phyloP scores from a whole-genome alignment of 2,329 filamentous ascomycete species.

The Trematosphaeria pertusa region DNA sequence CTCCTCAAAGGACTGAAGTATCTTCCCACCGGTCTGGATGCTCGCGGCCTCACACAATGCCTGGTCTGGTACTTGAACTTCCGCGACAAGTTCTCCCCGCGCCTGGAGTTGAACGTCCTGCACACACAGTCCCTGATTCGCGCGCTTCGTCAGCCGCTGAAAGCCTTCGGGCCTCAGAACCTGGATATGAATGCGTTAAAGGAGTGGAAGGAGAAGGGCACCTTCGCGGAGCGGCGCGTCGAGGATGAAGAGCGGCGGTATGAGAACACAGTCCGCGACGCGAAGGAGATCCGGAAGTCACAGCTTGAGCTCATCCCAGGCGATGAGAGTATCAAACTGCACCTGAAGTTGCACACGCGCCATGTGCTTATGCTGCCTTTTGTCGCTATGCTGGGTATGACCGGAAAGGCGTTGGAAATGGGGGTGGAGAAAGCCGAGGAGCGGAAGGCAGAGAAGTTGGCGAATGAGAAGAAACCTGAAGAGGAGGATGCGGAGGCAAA shows the following conservation, averaged over 20 bases:
- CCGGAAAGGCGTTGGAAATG: slow-evolving; percentile 22
- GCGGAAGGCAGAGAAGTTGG: too few species aligned
- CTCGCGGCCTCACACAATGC: slow-evolving; percentile 27
- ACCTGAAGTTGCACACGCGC: slow-evolving; percentile 16
- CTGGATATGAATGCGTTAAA: slow-evolving; percentile 22
- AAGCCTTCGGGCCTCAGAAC: slow-evolving; percentile 23
- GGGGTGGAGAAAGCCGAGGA: slow-evolving; percentile 30
- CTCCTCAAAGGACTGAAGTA: slow-evolving; percentile 25
- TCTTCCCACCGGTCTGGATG: slow-evolving; percentile 27
- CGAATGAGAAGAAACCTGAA: too few species aligned
- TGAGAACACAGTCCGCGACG: background rate
- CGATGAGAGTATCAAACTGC: slow-evolving; percentile 10
- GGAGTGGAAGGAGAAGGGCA: slow-evolving; percentile 26
- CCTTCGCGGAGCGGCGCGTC: slow-evolving; percentile 15
- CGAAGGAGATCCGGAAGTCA: slow-evolving; percentile 1
- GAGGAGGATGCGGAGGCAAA: too few species aligned
- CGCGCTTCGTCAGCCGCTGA: slow-evolving; percentile 23
- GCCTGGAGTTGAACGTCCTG: slow-evolving; percentile 33
- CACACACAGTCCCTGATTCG: slow-evolving; percentile 32
- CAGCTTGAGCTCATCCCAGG: slow-evolving; percentile 16
- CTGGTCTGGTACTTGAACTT: slow-evolving; percentile 28
- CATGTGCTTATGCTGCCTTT: slow-evolving; percentile 31
- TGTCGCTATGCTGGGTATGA: slow-evolving; percentile 19
- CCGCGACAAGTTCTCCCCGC: slow-evolving; percentile 23
- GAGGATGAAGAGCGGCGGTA: background rate